phyloP scores from a whole-genome alignment of 345 rosid species.

The Lagerstroemia speciosa region DNA sequence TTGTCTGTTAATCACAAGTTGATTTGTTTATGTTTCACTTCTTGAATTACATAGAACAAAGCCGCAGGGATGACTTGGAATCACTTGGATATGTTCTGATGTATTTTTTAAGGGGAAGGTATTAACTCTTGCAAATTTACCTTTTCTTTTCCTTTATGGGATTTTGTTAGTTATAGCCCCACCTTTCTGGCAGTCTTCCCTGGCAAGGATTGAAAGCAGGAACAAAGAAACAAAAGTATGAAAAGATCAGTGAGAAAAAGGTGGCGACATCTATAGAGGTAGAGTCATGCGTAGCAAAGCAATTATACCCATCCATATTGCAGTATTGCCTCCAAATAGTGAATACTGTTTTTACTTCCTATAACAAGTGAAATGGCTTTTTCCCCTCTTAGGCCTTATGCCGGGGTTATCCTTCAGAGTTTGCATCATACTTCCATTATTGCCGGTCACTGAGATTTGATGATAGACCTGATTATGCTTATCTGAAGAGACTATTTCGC shows the following conservation, averaged over 20 bases:
- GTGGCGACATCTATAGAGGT: constrained; percentile 87
- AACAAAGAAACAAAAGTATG: constrained; percentile 86
- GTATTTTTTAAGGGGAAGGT: constrained; percentile 93
- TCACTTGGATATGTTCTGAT: constrained; percentile 90
- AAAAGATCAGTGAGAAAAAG: constrained; percentile 85
- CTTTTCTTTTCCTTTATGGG: neutral
- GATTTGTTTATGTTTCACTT: neutral
- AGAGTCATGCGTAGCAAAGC: constrained; percentile 8
- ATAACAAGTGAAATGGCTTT: neutral
- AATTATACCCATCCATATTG: constrained; percentile 4
- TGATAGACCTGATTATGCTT: constrained; percentile 86
- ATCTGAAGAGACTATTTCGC: constrained; percentile 79
- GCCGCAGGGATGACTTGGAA: constrained; percentile 94
- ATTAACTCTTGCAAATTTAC: constrained; percentile 9
- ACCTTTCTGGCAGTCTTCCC: constrained; percentile 52
- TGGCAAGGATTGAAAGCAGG: constrained; percentile 97
- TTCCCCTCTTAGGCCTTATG: constrained; percentile 48
- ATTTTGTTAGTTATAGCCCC: constrained; percentile 1
- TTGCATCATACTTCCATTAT: constrained; percentile 84
- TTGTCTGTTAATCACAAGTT: constrained; percentile 1
- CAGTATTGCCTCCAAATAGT: neutral
- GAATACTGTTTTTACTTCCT: constrained; percentile 9
- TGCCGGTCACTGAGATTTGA: constrained; percentile 83
- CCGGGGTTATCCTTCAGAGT: constrained; percentile 84
- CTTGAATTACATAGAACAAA: constrained; percentile 55